A percentile compares a stretch with the other conserved stretches of the same genome.
These are phyloP conservation scores for Rosa persica DNA, from an alignment of 306 rosid species.

Conservation along the genomic window DNA sequence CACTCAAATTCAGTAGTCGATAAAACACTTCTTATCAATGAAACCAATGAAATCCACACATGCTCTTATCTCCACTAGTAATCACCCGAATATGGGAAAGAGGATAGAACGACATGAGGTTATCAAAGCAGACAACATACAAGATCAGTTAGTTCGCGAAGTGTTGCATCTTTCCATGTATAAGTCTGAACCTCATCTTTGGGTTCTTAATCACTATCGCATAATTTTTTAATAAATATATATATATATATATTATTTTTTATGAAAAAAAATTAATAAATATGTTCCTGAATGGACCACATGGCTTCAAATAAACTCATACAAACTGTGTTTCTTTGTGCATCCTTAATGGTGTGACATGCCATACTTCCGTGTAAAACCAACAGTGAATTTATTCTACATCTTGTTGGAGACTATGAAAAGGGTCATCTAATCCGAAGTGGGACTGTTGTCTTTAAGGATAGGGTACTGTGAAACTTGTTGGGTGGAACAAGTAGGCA, in stretches of 20 bases:
- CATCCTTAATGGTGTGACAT: too few relatives aligned
- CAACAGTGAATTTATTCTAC: too few relatives aligned
- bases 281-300: too few relatives aligned
- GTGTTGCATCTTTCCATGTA: constrained; percentile 97
- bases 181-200: constrained; percentile 97
- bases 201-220: too few relatives aligned
- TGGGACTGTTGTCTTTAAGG: not conserved
- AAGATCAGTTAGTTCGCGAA: constrained; percentile 86
- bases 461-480: not conserved
- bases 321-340: too few relatives aligned
- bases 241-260: too few relatives aligned
- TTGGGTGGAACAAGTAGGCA: not conserved
- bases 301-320: too few relatives aligned
- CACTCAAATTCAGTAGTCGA: not conserved
- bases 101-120: not conserved
- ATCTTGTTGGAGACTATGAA: not conserved
- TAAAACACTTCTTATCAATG: not conserved
- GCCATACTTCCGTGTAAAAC: too few relatives aligned
- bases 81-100: constrained; percentile 8
- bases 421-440: not conserved
- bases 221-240: too few relatives aligned
- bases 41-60: too few relatives aligned
- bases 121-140: constrained; percentile 34
- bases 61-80: too few relatives aligned
- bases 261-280: too few relatives aligned